Evolutionary conservation across 2,329 filamentous ascomycete species (phyloP), one percentile per base, ranked within the genome.

Genomic region (Coniosporium tulheliwenetii): DNA sequence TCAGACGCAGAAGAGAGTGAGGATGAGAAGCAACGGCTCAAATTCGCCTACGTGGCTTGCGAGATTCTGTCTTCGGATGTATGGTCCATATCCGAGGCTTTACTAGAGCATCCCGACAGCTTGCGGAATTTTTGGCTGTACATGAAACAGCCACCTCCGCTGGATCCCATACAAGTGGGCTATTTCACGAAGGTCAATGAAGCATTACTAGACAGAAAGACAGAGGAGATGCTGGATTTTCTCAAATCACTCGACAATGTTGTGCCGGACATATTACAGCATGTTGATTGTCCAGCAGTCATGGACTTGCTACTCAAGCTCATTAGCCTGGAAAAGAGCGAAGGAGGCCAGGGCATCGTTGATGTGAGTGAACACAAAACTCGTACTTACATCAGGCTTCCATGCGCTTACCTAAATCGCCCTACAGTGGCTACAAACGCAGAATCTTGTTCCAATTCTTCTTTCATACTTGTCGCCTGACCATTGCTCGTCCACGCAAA

Each of bases 111-210:
- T 58, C 79, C 79, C 41, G 67, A 76, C 36, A 72, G 86, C 45
- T 65, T 98, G 50, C 77, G 77, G 52, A 75, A 81, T 48, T 96
- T 98, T 60, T 98, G 91, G 91, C 69, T 77, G 38, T 98, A 95
- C 59, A 64, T 98, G 51, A 81, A 81, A 56, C 75, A 79, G 41
- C 75, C 84, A n/a, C 74, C 85, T 9, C 85, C 89, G 2, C 73
- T 98, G 41, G 89, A 96, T 58, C 83, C 89, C 32, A 72, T 95
- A 5, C 89, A 96, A 62, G 89, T 91, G 13, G 87, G 87, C 54
- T 98, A 98, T 59, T 98, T 98, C 58, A 95, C 89, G 41, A 98
- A 96, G 58, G 87, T 98, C 55, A 96, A 96, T 60, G 91, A 98
- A 64, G 83, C 85, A n/a, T 66, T 98, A 14, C 81, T 98, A 42